Conservation (phyloP, 495 filamentous ascomycete genomes). For the Halenospora varia region DNA sequence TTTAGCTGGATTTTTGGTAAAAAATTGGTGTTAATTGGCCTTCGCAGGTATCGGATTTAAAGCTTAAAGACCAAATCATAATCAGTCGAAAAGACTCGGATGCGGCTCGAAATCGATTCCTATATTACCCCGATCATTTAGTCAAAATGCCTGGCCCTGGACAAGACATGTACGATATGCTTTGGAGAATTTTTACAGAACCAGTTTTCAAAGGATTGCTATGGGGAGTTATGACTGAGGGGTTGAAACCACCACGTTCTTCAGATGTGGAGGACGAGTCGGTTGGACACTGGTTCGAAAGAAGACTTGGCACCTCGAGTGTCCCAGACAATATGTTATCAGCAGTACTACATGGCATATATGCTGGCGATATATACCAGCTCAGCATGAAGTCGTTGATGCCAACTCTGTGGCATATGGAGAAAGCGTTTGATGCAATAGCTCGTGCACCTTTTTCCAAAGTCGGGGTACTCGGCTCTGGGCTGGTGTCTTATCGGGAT, state of each 20-base stretch:
- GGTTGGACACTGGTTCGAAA: conserved; percentile 61
- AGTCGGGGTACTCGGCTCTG: too few species aligned
- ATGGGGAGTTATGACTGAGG: conserved; percentile 33
- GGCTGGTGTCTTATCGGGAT: background rate
- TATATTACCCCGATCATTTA: conserved; percentile 91
- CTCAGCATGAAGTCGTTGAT: conserved; percentile 67
- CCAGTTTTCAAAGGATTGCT: conserved; percentile 57
- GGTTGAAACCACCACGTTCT: conserved; percentile 15
- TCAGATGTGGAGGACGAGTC: conserved; percentile 57
- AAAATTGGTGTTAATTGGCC: conserved; percentile 7
- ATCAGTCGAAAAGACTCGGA: conserved; percentile 42
- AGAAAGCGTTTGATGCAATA: too few species aligned
- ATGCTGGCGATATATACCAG: conserved; percentile 84
- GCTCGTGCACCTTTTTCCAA: too few species aligned
- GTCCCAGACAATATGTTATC: conserved; percentile 74
- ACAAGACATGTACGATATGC: conserved; percentile 22
- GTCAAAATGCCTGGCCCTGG: conserved; percentile 58
- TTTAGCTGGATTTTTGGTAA: background rate
- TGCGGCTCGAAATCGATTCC: conserved; percentile 62
- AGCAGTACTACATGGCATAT: conserved; percentile 82
- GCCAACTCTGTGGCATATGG: conserved; percentile 47
- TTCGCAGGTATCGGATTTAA: conserved; percentile 59
- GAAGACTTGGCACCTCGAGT: conserved; percentile 45
- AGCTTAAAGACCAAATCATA: conserved; percentile 59
- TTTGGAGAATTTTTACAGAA: conserved; percentile 46